These are phyloP conservation scores for Alternaria angustiovoidea DNA, from an alignment of 2,329 filamentous ascomycete species.

Conservation along the genomic window DNA sequence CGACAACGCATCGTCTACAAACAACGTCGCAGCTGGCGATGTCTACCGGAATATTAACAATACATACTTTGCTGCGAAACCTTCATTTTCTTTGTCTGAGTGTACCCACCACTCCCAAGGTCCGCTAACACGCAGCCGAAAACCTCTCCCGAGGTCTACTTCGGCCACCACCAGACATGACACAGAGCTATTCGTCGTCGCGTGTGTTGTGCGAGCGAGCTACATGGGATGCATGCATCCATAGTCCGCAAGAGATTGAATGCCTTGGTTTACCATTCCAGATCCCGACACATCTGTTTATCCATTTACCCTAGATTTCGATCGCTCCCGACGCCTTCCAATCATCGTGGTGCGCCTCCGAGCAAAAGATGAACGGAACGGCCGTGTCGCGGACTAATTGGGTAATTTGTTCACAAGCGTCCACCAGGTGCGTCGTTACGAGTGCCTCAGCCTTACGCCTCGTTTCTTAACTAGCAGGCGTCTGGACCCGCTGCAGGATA, in stretches of 20 bases:
- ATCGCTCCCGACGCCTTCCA: constrained; percentile 6
- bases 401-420: neutral
- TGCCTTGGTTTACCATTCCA: neutral
- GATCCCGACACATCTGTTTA: constrained; percentile 13
- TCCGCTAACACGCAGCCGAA: neutral
- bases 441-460: constrained; percentile 15
- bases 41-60: neutral
- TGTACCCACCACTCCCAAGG: neutral
- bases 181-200: constrained; percentile 2
- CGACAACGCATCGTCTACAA: neutral
- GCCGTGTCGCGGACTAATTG: neutral
- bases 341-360: neutral
- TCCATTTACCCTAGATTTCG: constrained; percentile 23
- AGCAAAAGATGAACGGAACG: constrained; percentile 6
- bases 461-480: constrained; percentile 4
- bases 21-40: constrained; percentile 2
- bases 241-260: neutral
- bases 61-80: neutral
- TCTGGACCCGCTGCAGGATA: constrained; percentile 4
- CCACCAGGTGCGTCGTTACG: neutral
- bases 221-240: neutral
- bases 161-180: constrained; percentile 8
- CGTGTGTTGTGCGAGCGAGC: constrained; percentile 8
- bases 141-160: neutral
- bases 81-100: neutral